A percentile compares a stretch with the other conserved stretches of the same genome.
Conservation (phyloP, 2,329 filamentous ascomycete species). For the Allantophomopsis lycopodina region DNA sequence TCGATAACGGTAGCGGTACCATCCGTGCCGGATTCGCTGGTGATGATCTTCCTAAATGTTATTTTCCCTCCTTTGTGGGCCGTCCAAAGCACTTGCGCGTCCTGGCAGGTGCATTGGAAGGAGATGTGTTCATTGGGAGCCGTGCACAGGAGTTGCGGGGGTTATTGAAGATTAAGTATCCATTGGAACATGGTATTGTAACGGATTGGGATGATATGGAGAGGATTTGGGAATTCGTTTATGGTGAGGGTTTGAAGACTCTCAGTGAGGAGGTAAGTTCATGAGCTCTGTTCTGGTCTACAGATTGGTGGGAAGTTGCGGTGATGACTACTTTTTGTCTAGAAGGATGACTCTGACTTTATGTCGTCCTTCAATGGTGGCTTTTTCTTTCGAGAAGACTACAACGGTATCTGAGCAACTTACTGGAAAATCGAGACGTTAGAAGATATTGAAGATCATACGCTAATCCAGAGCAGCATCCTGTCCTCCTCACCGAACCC, state of each 20-base stretch:
- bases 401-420: too few relatives aligned
- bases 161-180: slow-evolving; percentile 88
- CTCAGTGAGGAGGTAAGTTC: slow-evolving; percentile 78
- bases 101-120: slow-evolving; percentile 89
- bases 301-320: background rate
- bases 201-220: slow-evolving; percentile 99
- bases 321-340: too few relatives aligned
- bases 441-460: too few relatives aligned
- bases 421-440: too few relatives aligned
- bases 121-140: slow-evolving; percentile 92
- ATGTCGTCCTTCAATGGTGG: too few relatives aligned
- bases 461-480: slow-evolving; percentile 44
- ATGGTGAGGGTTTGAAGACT: slow-evolving; percentile 89
- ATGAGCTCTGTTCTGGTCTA: slow-evolving; percentile 1
- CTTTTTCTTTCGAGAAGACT: too few relatives aligned
- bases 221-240: slow-evolving; percentile 97
- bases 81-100: slow-evolving; percentile 91
- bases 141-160: slow-evolving; percentile 80
- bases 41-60: slow-evolving; percentile 90
- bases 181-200: slow-evolving; percentile 92
- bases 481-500: slow-evolving; percentile 89
- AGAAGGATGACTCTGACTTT: slow-evolving; percentile 6
- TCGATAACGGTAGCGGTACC: slow-evolving; percentile 97
- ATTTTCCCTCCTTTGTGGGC: slow-evolving; percentile 94
- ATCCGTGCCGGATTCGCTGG: slow-evolving; percentile 95